A percentile compares a stretch with the other conserved stretches of the same genome.
These are phyloP conservation scores for Staphylotrichum tortipilum DNA, from an alignment of 495 filamentous ascomycete species.

Conservation along the genomic window DNA sequence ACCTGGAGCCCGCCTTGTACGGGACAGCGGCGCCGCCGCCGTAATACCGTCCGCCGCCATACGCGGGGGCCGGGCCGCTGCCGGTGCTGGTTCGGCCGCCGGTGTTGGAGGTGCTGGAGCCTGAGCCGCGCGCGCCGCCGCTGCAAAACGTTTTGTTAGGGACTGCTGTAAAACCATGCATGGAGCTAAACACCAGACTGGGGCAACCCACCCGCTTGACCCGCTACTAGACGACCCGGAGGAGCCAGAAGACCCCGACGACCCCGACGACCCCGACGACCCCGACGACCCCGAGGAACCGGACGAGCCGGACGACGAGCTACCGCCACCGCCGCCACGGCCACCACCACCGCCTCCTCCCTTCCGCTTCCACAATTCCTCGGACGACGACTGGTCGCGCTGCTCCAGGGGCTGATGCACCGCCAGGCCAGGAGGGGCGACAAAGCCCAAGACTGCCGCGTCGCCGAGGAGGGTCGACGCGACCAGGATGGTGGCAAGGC, in stretches of 20 bases:
- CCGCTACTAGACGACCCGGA: no score
- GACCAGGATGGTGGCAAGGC: neutral
- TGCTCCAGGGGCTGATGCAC: conserved; percentile 18
- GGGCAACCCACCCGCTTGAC: neutral
- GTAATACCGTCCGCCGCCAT: conserved; percentile 65
- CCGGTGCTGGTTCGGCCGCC: conserved; percentile 61
- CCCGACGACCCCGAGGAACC: neutral
- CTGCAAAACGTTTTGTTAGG: neutral
- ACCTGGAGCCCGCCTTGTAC: conserved; percentile 53
- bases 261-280: neutral
- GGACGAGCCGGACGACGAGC: neutral
- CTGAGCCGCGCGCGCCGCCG: conserved; percentile 20
- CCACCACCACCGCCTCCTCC: conserved; percentile 46
- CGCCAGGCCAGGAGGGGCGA: conserved; percentile 15
- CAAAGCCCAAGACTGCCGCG: conserved; percentile 9
- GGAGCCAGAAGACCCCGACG: neutral
- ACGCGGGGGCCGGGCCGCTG: conserved; percentile 51
- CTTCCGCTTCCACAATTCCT: conserved; percentile 49
- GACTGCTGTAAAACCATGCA: neutral
- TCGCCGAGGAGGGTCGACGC: conserved; percentile 8
- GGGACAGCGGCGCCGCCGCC: conserved; percentile 65
- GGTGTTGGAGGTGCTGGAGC: conserved; percentile 39
- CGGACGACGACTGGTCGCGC: conserved; percentile 12
- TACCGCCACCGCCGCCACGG: conserved; percentile 28
- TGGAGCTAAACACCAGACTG: neutral